Evolutionary conservation across 2,329 filamentous ascomycete genomes (phyloP).

Genomic region (Colletotrichum cordylinicola): DNA sequence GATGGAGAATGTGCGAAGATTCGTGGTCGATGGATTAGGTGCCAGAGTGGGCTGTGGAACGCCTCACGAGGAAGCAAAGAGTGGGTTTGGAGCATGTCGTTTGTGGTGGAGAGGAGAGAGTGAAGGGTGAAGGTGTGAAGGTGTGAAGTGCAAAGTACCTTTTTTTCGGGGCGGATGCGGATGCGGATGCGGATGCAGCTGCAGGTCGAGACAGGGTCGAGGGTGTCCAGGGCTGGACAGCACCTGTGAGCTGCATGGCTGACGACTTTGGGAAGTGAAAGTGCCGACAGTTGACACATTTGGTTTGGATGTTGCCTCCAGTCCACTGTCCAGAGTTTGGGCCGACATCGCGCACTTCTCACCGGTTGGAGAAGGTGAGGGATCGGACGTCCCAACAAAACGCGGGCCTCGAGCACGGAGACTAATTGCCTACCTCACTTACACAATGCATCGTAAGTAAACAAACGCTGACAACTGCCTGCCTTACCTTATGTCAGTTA

Average conservation of each 20-base stretch:
- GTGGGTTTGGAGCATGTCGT: background rate
- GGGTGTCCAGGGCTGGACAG: background rate
- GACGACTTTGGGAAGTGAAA: background rate
- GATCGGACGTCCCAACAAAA: slow-evolving; percentile 19
- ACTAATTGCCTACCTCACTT: background rate
- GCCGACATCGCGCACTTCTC: slow-evolving; percentile 6
- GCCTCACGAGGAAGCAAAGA: background rate
- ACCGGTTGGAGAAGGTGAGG: slow-evolving; percentile 8
- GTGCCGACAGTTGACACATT: slow-evolving; percentile 12
- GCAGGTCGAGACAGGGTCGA: slow-evolving; percentile 17
- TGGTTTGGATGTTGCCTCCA: background rate
- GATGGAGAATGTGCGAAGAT: background rate
- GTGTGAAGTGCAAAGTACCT: background rate
- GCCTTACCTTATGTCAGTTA: background rate
- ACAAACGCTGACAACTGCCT: background rate
- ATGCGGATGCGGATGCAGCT: slow-evolving; percentile 11
- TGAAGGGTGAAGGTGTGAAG: background rate
- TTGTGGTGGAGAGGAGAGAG: background rate
- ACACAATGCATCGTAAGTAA: background rate
- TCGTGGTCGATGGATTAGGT: background rate
- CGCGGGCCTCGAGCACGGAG: background rate
- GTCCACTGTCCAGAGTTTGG: background rate
- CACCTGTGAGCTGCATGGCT: background rate
- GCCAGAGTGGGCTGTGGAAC: background rate
- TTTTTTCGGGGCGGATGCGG: background rate